phyloP scores from a whole-genome alignment of 2,329 filamentous ascomycete species.

The Escovopsis weberi region DNA sequence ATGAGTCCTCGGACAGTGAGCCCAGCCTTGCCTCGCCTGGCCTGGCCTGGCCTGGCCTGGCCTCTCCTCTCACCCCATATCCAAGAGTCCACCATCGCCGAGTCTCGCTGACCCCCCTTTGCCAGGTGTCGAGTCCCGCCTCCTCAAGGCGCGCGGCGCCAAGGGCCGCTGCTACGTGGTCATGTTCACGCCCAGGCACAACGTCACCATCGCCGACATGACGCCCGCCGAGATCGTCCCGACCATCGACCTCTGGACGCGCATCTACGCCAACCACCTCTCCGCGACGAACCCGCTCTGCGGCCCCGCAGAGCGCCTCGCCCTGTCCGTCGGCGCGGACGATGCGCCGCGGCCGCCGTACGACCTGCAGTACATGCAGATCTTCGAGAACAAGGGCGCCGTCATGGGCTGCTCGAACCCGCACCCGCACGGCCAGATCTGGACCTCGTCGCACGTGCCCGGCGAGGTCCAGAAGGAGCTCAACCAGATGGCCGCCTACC shows the following conservation, averaged over 20 bases:
- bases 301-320: conserved; percentile 22
- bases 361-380: conserved; percentile 94
- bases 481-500: conserved; percentile 64
- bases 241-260: conserved; percentile 80
- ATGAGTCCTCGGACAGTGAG: conserved; percentile 23
- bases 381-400: conserved; percentile 96
- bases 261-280: conserved; percentile 73
- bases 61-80: not conserved
- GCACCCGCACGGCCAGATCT: conserved; percentile 92
- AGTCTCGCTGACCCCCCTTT: not conserved
- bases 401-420: conserved; percentile 99
- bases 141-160: conserved; percentile 72
- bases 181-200: conserved; percentile 82
- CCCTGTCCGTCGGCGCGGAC: conserved; percentile 23
- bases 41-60: not conserved
- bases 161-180: conserved; percentile 96
- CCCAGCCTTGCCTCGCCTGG: not conserved
- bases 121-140: conserved; percentile 55
- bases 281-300: conserved; percentile 54
- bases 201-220: conserved; percentile 88
- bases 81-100: too few relatives aligned
- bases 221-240: conserved; percentile 60
- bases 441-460: conserved; percentile 82
- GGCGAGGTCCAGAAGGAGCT: conserved; percentile 80
- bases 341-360: conserved; percentile 39